Evolutionary conservation across 2,329 filamentous ascomycete genomes (phyloP).

Genomic region (Aspergillus sp.): DNA sequence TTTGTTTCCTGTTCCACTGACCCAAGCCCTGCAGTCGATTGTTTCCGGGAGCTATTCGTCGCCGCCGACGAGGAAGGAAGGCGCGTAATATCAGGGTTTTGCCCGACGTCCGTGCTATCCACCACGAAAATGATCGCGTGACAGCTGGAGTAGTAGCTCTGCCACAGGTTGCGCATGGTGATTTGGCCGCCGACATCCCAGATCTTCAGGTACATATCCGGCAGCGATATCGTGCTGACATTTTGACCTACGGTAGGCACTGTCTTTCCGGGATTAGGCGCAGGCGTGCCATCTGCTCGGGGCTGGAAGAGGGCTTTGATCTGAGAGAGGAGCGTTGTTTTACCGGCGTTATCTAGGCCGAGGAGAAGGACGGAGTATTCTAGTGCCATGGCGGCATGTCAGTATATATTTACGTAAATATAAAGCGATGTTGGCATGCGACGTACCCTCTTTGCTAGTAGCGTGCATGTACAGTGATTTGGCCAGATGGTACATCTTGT

Average conservation of each 20-base stretch:
- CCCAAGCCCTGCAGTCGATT: not conserved
- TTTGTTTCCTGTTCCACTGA: not conserved
- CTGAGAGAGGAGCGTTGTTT: conserved; percentile 96
- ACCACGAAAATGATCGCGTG: conserved; percentile 98
- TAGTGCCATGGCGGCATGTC: conserved; percentile 34
- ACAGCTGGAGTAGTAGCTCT: conserved; percentile 89
- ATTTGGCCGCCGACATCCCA: conserved; percentile 98
- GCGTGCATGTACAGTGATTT: conserved; percentile 94
- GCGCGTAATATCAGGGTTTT: conserved; percentile 67
- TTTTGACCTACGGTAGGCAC: conserved; percentile 98
- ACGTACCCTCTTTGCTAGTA: conserved; percentile 88
- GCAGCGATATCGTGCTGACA: conserved; percentile 84
- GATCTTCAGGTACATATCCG: conserved; percentile 96
- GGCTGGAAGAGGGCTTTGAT: conserved; percentile 79
- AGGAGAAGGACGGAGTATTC: conserved; percentile 97
- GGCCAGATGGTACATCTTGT: conserved; percentile 86
- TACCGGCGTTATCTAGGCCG: conserved; percentile 96
- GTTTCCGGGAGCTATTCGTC: conserved; percentile 18
- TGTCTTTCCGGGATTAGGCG: conserved; percentile 70
- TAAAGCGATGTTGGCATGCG: not conserved
- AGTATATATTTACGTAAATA: not conserved
- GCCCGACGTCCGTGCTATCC: conserved; percentile 86
- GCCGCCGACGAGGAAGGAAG: conserved; percentile 28
- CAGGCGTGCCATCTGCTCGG: conserved; percentile 40
- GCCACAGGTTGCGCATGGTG: conserved; percentile 85